Conservation (phyloP, 257 asterid species). For the Linderniella brevidens region DNA sequence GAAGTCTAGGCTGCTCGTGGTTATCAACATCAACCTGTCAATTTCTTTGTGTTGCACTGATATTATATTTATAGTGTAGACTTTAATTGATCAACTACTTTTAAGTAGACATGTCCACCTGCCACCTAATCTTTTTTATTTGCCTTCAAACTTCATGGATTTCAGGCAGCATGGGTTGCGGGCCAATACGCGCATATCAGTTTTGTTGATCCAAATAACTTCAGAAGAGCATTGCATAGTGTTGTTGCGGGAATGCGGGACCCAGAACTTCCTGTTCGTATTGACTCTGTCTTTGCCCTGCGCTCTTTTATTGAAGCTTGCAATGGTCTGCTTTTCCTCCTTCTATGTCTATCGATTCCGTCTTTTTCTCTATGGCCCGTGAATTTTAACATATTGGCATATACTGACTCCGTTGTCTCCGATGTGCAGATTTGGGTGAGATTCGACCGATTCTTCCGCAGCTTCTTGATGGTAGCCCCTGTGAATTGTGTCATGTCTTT, state of each 20-base stretch:
- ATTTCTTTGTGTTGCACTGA: no score
- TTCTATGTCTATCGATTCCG: conserved; percentile 1
- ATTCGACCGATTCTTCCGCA: conserved; percentile 92
- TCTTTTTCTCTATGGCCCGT: neutral
- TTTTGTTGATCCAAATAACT: conserved; percentile 73
- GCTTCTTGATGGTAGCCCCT: conserved; percentile 68
- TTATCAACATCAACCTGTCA: no score
- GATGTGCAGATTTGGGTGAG: conserved; percentile 55
- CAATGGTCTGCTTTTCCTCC: conserved; percentile 35
- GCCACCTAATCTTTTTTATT: neutral
- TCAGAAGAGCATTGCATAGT: conserved; percentile 70
- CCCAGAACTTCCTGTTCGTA: conserved; percentile 94
- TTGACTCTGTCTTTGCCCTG: conserved; percentile 91
- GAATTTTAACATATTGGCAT: neutral
- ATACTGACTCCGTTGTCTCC: neutral
- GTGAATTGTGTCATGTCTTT: conserved; percentile 1
- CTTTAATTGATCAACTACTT: no score
- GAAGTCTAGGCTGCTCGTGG: no score
- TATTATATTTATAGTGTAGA: no score
- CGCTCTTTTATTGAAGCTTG: conserved; percentile 97
- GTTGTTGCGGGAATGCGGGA: conserved; percentile 99
- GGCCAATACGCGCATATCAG: conserved; percentile 91
- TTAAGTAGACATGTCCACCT: no score
- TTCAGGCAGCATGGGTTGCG: conserved; percentile 99
- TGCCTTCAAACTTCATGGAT: conserved; percentile 11